Base-by-base conservation (phyloP, 345 rosid genomes). In the Hibiscus tridactylites region DNA sequence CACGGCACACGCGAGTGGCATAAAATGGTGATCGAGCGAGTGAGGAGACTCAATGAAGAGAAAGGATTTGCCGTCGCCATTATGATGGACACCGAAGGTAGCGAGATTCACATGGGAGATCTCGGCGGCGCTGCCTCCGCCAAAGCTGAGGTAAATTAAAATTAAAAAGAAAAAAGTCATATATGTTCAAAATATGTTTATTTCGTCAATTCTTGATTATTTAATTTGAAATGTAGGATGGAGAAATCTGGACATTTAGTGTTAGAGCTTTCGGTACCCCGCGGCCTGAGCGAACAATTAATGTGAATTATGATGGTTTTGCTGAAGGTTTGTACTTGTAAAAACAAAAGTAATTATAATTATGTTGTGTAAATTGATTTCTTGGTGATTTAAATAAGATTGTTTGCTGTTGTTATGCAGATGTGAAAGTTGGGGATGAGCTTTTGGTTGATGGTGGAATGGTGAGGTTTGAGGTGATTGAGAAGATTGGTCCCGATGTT, bases 21-120 rank as follows among this genome's bases (percentile, higher is more conserved):
- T 71, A 84, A 90, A 2, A 39, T 52, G 9, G 96, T 96, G 42
- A 91, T 96, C 54, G 88, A 89, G 24, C 85, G 96, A 7, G 97
- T 96, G 3, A 74, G 98, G 77, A 84, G 81, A 74, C 84, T 96
- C 75, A 96, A 96, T 71, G 97, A 91, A 70, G 98, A 96, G 83
- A 96, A 92, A 80, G 99, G 99, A 0, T 92, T 77, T 64, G 98
- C 99, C 0, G 99, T 96, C 42, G 99, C 99, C 1, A 86, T 96
- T 64, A 96, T 96, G 99, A 96, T 96, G 99, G 99, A 96, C 58
- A 96, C 99, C 24, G 98, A 96, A 86, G 99, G 99, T 12, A 96
- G 99, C 64, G 99, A 96, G 88, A 96, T 96, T 81, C 99, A 91
- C 77, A 96, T 96, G 99, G 97, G 92, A n/a, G 98, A 96, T 75